These are phyloP conservation scores for Cicer yamashitae DNA, from an alignment of 306 rosid genomes.

Conservation along the genomic window DNA sequence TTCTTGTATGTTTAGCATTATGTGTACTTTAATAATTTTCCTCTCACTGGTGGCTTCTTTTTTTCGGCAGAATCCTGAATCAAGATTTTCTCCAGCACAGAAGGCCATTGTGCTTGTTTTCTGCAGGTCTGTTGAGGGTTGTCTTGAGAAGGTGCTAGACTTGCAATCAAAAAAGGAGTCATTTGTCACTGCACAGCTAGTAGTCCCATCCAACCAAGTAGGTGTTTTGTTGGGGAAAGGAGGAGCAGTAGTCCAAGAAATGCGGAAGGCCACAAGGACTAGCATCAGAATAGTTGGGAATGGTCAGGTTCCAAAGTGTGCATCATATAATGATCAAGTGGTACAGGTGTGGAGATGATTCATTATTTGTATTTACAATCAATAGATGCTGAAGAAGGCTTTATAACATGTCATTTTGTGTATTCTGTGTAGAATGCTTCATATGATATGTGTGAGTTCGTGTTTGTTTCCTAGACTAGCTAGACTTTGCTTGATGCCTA, in stretches of 20 bases:
- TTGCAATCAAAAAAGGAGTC: slow-evolving; percentile 61
- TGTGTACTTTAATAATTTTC: slow-evolving; percentile 8
- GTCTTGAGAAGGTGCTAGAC: slow-evolving; percentile 63
- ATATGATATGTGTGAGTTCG: slow-evolving; percentile 14
- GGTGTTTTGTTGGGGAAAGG: slow-evolving; percentile 96
- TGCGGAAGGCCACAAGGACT: slow-evolving; percentile 77
- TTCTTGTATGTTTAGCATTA: slow-evolving; percentile 22
- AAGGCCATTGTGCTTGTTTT: slow-evolving; percentile 83
- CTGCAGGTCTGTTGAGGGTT: slow-evolving; percentile 70
- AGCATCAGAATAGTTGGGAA: slow-evolving; percentile 68
- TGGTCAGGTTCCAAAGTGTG: slow-evolving; percentile 80
- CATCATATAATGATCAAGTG: slow-evolving; percentile 63
- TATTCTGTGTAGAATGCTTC: not conserved
- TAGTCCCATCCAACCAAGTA: slow-evolving; percentile 78
- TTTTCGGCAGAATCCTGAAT: slow-evolving; percentile 69
- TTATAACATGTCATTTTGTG: slow-evolving; percentile 20
- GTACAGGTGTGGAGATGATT: slow-evolving; percentile 66
- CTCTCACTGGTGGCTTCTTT: slow-evolving; percentile 39
- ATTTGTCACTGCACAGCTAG: slow-evolving; percentile 66
- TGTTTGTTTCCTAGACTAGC: slow-evolving; percentile 4
- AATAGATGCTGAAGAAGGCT: slow-evolving; percentile 34
- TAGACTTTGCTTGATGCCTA: slow-evolving; percentile 10
- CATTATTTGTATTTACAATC: slow-evolving; percentile 35
- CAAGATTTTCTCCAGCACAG: slow-evolving; percentile 81
- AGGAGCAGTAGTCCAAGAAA: slow-evolving; percentile 81